Evolutionary conservation across 306 rosid genomes (phyloP).

Genomic region (Luffa acutangula): DNA sequence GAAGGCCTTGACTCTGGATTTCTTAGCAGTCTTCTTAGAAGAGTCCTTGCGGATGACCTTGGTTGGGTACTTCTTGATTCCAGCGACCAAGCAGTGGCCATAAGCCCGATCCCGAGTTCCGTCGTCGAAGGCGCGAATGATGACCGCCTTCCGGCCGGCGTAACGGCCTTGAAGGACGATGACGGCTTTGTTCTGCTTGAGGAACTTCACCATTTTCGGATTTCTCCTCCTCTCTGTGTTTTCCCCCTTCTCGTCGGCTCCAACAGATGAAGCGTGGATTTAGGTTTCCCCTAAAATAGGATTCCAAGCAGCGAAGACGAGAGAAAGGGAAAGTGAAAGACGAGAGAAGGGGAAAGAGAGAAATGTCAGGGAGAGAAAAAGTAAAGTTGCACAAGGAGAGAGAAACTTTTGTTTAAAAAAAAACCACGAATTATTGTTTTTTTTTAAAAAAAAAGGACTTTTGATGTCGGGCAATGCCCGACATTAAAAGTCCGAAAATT

Average conservation of each 20-base stretch:
- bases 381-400: no score
- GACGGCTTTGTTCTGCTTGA: slow-evolving; percentile 19
- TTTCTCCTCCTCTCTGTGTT: background rate
- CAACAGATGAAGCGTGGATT: background rate
- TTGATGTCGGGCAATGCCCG: no score
- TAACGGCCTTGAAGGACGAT: slow-evolving; percentile 19
- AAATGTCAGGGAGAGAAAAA: no score
- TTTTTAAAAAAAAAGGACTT: no score
- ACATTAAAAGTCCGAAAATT: no score
- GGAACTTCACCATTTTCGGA: slow-evolving; percentile 20
- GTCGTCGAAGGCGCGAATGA: slow-evolving; percentile 19
- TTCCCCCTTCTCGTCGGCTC: background rate
- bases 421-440: no score
- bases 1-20: slow-evolving; percentile 21
- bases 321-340: no score
- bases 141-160: slow-evolving; percentile 23
- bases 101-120: slow-evolving; percentile 22
- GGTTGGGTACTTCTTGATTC: slow-evolving; percentile 16
- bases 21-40: slow-evolving; percentile 16
- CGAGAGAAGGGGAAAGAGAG: no score
- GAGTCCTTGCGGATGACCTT: slow-evolving; percentile 26
- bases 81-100: slow-evolving; percentile 23
- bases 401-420: no score
- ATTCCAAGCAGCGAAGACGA: no score
- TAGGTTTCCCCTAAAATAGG: background rate